Evolutionary conservation across 1,284 basidiomycete genomes (phyloP).

Genomic region (Tylopilus orsonianus): DNA sequence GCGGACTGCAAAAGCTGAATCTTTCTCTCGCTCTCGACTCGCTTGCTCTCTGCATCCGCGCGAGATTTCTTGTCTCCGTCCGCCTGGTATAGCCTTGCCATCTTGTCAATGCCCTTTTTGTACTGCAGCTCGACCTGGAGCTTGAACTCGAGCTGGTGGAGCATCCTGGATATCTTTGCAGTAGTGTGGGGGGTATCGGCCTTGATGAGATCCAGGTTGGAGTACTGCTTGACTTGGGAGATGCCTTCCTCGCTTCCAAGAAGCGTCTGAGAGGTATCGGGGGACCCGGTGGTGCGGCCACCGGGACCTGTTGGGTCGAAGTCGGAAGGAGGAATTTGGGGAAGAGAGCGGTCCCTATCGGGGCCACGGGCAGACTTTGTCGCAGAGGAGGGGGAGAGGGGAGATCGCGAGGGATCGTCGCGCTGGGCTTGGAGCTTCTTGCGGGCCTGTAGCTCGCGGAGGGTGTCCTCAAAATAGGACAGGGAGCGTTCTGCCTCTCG

Average conservation of each 20-base stretch:
- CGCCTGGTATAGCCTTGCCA: constrained; percentile 91
- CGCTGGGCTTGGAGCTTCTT: constrained; percentile 62
- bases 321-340: constrained; percentile 52
- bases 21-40: constrained; percentile 93
- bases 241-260: constrained; percentile 40
- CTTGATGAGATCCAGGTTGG: constrained; percentile 91
- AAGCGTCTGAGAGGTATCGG: constrained; percentile 30
- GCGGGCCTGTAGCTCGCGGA: constrained; percentile 79
- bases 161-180: constrained; percentile 96
- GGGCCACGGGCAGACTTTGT: constrained; percentile 24
- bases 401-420: constrained; percentile 54
- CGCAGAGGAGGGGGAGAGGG: constrained; percentile 26
- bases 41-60: constrained; percentile 91
- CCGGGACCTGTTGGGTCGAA: constrained; percentile 37
- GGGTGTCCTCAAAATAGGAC: constrained; percentile 85
- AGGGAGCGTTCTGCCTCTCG: constrained; percentile 85
- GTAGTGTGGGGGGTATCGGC: constrained; percentile 96
- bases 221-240: constrained; percentile 62
- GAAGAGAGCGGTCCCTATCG: constrained; percentile 37
- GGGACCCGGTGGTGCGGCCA: constrained; percentile 35
- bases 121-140: constrained; percentile 98
- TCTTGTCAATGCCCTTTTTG: constrained; percentile 98
- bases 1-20: constrained; percentile 91
- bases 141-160: constrained; percentile 99
- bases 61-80: constrained; percentile 95